A percentile compares a stretch with the other conserved stretches of the same genome.
Evolutionary conservation across 768 basidiomycete species (phyloP).

Genomic region (Daedaleopsis nitida): DNA sequence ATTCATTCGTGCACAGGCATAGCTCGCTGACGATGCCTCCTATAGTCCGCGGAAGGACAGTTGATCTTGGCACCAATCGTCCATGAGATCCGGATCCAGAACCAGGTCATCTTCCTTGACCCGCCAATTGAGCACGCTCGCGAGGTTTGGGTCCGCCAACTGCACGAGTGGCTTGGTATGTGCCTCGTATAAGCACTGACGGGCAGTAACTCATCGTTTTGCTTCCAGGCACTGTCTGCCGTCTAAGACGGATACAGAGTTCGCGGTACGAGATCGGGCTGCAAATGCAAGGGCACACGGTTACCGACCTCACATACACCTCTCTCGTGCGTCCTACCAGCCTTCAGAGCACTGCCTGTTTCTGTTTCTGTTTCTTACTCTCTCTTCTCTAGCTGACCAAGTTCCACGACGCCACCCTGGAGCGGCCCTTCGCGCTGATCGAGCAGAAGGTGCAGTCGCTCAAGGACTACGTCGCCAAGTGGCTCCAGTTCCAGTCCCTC

Average conservation of each 20-base stretch:
- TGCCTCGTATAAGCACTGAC: background rate
- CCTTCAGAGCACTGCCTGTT: background rate
- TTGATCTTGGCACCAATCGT: slow-evolving; percentile 84
- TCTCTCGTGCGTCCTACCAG: slow-evolving; percentile 61
- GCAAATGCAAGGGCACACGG: slow-evolving; percentile 74
- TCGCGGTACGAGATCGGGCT: slow-evolving; percentile 97
- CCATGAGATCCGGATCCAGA: slow-evolving; percentile 97
- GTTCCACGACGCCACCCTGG: slow-evolving; percentile 72
- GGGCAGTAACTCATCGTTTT: background rate
- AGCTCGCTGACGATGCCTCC: background rate
- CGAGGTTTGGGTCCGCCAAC: slow-evolving; percentile 83
- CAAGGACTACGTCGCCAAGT: slow-evolving; percentile 91
- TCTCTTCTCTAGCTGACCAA: slow-evolving; percentile 70
- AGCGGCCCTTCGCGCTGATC: slow-evolving; percentile 82
- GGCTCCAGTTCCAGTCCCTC: slow-evolving; percentile 98
- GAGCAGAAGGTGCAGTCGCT: slow-evolving; percentile 88
- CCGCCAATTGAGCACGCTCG: slow-evolving; percentile 96
- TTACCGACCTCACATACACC: slow-evolving; percentile 77
- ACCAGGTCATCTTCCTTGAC: slow-evolving; percentile 98
- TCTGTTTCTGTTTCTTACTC: slow-evolving; percentile 15
- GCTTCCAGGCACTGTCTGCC: slow-evolving; percentile 76
- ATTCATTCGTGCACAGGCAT: background rate
- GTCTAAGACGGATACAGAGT: slow-evolving; percentile 85
- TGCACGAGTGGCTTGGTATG: slow-evolving; percentile 87
- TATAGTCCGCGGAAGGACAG: slow-evolving; percentile 68